phyloP scores from a whole-genome alignment of 176 grass and related monocot species.

The Urochloa ruziziensis region DNA sequence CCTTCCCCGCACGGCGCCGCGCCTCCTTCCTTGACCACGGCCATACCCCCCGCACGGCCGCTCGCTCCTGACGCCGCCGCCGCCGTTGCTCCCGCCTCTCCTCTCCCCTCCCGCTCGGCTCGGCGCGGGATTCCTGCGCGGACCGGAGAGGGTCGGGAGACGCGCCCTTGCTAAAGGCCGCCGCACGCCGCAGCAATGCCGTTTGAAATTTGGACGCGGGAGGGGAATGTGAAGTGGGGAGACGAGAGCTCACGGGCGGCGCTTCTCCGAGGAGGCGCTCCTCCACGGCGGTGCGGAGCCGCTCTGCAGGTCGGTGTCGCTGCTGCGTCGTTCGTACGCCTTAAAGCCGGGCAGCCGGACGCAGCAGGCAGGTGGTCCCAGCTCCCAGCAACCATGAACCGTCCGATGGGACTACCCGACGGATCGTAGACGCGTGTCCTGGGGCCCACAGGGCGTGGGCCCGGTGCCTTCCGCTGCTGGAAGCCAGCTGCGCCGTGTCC shows the following conservation, averaged over 20 bases:
- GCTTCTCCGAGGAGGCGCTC: not conserved
- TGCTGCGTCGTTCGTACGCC: not conserved
- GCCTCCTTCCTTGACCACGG: slow-evolving; percentile 7
- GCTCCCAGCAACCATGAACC: not conserved
- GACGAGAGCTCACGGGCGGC: slow-evolving; percentile 12
- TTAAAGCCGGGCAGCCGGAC: slow-evolving; percentile 14
- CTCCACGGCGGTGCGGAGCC: not conserved
- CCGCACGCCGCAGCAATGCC: not conserved
- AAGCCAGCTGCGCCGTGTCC: not conserved
- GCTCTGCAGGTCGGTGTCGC: not conserved
- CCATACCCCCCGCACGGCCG: not conserved
- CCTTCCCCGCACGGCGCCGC: not conserved
- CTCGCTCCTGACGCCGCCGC: not conserved
- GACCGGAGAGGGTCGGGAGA: not conserved
- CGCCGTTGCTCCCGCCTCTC: not conserved
- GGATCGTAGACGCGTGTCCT: not conserved
- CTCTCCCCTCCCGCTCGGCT: not conserved
- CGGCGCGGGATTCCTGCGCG: not conserved
- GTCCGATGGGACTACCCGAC: slow-evolving; percentile 16
- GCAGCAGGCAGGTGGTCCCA: not conserved
- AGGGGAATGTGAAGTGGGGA: too few relatives aligned
- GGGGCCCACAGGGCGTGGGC: not conserved
- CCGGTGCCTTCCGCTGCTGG: not conserved
- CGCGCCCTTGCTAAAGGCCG: not conserved
- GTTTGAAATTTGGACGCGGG: not conserved